Evolutionary conservation across 1,284 basidiomycete species (phyloP).

Genomic region (Cryptococcus sp.): DNA sequence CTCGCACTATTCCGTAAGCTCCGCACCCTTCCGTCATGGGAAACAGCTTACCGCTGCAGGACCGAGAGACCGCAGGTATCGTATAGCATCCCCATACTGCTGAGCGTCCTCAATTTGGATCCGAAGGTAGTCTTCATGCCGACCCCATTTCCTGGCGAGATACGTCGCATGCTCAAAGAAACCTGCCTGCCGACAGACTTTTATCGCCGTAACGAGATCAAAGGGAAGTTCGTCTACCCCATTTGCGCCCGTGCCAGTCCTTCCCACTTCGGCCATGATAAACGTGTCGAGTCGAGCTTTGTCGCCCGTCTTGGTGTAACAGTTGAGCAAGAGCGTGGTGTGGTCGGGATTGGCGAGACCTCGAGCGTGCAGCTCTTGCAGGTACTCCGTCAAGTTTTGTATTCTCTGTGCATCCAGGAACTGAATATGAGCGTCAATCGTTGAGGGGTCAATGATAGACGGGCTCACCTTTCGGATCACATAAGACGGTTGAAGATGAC

Average conservation of each 20-base stretch:
- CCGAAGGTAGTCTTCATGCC: conserved; percentile 87
- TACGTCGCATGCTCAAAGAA: conserved; percentile 95
- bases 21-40: not conserved
- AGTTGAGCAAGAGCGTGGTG: conserved; percentile 89
- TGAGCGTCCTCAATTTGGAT: conserved; percentile 92
- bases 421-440: conserved; percentile 47
- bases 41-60: conserved; percentile 62
- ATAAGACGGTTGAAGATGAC: conserved; percentile 84
- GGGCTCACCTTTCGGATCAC: conserved; percentile 81
- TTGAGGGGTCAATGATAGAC: not conserved
- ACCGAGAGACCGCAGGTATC: conserved; percentile 71
- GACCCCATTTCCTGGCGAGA: conserved; percentile 81
- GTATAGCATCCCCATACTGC: conserved; percentile 73
- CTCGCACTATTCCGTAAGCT: conserved; percentile 54
- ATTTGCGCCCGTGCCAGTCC: conserved; percentile 43
- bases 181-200: conserved; percentile 91
- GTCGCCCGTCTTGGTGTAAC: conserved; percentile 95
- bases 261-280: conserved; percentile 72
- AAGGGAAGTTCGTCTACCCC: conserved; percentile 73
- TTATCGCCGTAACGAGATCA: conserved; percentile 92
- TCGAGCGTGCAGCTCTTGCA: conserved; percentile 87
- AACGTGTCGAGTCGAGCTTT: conserved; percentile 82
- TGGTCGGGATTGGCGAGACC: conserved; percentile 93
- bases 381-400: conserved; percentile 86
- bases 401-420: conserved; percentile 96